Evolutionary conservation across 164 flowering plant genomes (phyloP), one percentile per base, ranked within the genome.

Genomic region (Euptelea pleiosperma): DNA sequence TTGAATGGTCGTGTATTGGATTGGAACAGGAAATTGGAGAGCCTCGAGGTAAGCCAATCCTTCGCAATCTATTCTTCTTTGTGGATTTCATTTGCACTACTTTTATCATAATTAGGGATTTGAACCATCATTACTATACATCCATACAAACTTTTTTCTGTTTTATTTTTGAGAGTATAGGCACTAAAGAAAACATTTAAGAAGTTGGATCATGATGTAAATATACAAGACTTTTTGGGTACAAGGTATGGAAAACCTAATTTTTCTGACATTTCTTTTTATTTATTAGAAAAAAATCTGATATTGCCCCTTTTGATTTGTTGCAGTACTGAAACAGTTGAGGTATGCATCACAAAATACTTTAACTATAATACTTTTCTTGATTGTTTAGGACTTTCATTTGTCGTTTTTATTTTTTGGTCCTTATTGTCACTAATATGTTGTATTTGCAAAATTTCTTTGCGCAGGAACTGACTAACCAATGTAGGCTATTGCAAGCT

Each of bases 161-260:
- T 64, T 48, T 65, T 22, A n/a, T n/a, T 43, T 43, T 53, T 53
- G 74, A 48, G 30, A 56, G 44, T 63, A 53, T 57, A 84, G 89
- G 81, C 84, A 58, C 76, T 89, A 63, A 89, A 80, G 71, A 89
- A 86, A 77, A 90, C 91, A 33, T 90, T 90, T 67, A 82, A 85
- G 83, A 87, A 87, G 77, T 75, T 82, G 73, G 95, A 86, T 63
- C 95, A 85, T 60, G 92, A 90, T 58, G 89, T 90, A 43, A 75
- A 81, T 65, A 63, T 90, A 57, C 78, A 79, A 58, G 86, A 83
- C 25, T 87, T 85, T 71, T 58, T 85, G 58, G 86, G 87, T 56
- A 56, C 84, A 57, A 79, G 95, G 98, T 89, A 70, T 48, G 61
- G 47, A 26, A 24, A 22, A 57, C n/a, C n/a, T n/a, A n/a, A n/a